Conservation (phyloP, 495 filamentous ascomycete genomes). For the Tuber melanosporum region DNA sequence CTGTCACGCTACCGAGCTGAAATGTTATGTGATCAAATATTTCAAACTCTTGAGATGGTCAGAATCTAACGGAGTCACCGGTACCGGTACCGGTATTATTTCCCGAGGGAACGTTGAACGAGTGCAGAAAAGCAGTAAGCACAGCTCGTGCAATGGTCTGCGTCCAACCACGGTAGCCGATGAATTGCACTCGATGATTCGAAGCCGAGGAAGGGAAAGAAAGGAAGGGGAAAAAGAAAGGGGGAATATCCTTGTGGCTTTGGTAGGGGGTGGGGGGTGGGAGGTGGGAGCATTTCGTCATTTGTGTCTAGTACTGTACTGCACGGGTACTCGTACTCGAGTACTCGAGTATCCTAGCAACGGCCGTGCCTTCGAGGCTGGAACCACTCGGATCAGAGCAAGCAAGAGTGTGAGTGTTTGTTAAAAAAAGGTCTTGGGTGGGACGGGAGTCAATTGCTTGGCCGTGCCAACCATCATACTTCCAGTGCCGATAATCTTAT, state of each 20-base stretch:
- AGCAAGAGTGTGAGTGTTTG: neutral
- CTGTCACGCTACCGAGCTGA: neutral
- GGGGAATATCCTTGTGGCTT: neutral
- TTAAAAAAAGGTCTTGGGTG: constrained; percentile 7
- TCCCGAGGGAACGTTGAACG: neutral
- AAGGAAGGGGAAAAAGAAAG: neutral
- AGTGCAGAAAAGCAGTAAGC: neutral
- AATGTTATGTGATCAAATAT: neutral
- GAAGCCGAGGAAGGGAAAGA: neutral
- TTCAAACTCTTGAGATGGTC: neutral
- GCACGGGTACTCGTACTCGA: too few relatives aligned
- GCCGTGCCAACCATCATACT: neutral
- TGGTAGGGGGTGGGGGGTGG: neutral
- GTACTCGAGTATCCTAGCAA: neutral
- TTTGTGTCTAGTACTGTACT: neutral
- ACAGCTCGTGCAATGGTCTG: neutral
- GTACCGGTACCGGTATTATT: neutral
- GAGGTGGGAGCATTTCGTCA: neutral
- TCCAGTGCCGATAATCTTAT: neutral
- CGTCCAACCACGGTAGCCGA: neutral
- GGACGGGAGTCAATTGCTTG: neutral
- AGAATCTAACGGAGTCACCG: neutral
- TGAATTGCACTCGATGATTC: neutral
- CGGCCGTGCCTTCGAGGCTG: neutral
- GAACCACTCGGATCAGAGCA: constrained; percentile 2